Base-by-base conservation (phyloP, 345 rosid species). In the Xanthoceras sorbifolium region DNA sequence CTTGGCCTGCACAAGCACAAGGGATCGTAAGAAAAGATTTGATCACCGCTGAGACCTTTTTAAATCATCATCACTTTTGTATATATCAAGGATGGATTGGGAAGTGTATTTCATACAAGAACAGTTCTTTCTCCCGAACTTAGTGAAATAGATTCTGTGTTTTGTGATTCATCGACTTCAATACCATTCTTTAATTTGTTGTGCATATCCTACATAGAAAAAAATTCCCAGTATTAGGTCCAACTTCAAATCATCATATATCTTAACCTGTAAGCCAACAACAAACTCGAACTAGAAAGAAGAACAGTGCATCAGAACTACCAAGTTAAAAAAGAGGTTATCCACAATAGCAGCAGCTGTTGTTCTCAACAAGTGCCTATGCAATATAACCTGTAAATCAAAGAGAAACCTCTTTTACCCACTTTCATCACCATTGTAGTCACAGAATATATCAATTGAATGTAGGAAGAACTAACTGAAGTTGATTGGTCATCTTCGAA, bases 401-500 rank as follows among this genome's bases (percentile, higher is more conserved):
- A 38, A 79, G 26, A 50, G 23, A 68, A 74, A n/a, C 32, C 46
- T 22, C 40, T 40, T 77, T 77, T 67, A 75, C 57, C 44, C 70
- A 74, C 62, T 79, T 80, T 79, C 42, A 76, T 61, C 77, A 77
- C 75, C 71, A 70, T 28, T 71, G 75, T 38, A 71, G 74, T 48
- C 40, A 70, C 71, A 69, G 44, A 26, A 5, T 28, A 23, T 7
- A 40, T 46, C 50, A 52, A 59, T 62, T 18, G 23, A 69, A 64
- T 22, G 63, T 60, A 63, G 55, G 61, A 82, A 78, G 67, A 80
- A 85, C 96, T 90, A 87, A 96, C 99, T 71, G 97, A 90, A 81
- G 89, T 90, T 67, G 97, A 85, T 63, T 83, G 93, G 78, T 93
- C 98, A 82, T 91, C 99, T 72, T 93, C 97, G 72, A 96, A 96